phyloP scores from a whole-genome alignment of 805 yeast genomes.

The Nakazawaea populi region DNA sequence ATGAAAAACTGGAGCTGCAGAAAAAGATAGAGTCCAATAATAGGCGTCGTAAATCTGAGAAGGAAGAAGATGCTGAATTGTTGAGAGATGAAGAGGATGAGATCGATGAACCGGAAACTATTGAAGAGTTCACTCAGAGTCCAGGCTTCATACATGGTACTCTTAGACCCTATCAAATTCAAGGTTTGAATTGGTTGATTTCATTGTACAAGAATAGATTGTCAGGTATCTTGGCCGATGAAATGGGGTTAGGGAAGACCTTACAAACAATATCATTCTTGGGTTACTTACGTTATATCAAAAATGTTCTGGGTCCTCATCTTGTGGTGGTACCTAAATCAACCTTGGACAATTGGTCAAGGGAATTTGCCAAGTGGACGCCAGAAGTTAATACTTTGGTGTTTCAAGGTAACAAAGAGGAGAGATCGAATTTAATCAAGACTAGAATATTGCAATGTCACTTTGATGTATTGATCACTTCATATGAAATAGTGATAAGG shows the following conservation, averaged over 20 bases:
- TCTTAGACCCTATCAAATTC: conserved; percentile 70
- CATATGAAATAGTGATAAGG: conserved; percentile 72
- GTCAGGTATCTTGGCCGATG: conserved; percentile 94
- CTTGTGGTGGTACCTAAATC: conserved; percentile 75
- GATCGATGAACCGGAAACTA: conserved; percentile 16
- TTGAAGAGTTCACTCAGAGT: conserved; percentile 44
- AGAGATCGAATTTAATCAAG: conserved; percentile 49
- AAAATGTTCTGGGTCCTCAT: conserved; percentile 62
- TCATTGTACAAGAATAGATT: conserved; percentile 81
- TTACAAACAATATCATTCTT: conserved; percentile 84
- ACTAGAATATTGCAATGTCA: conserved; percentile 48
- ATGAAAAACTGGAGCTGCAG: conserved; percentile 16
- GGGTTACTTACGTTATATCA: conserved; percentile 63
- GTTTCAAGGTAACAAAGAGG: conserved; percentile 69
- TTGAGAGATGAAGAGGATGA: conserved; percentile 49
- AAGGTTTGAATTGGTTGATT: conserved; percentile 91
- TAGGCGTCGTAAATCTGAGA: conserved; percentile 59
- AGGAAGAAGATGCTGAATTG: conserved; percentile 74
- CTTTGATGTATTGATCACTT: conserved; percentile 66
- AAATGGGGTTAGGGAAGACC: conserved; percentile 97
- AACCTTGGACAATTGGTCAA: conserved; percentile 73
- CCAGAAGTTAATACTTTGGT: conserved; percentile 71
- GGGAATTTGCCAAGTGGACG: conserved; percentile 75
- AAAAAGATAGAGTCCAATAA: conserved; percentile 11
- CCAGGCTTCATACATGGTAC: conserved; percentile 53